A percentile compares a stretch with the other conserved stretches of the same genome.
Conservation (phyloP, 441 rosid genomes). For the Macaranga tanarius region DNA sequence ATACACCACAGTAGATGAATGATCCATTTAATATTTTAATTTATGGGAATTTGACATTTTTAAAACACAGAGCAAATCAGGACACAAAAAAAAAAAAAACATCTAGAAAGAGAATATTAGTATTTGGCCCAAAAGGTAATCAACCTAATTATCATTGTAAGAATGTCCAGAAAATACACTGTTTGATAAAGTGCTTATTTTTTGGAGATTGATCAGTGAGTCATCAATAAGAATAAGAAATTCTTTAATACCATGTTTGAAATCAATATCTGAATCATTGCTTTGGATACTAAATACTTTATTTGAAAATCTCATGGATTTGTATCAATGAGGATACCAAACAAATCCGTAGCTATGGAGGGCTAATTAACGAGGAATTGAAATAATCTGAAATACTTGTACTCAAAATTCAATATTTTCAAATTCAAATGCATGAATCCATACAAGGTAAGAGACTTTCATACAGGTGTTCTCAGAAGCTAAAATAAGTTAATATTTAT, state of each 20-base stretch:
- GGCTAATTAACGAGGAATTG: too few species aligned
- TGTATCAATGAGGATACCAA: too few species aligned
- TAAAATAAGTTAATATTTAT: neutral
- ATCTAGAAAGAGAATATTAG: neutral
- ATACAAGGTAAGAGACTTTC: neutral
- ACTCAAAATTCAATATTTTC: too few species aligned
- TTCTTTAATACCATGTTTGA: neutral
- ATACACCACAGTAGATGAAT: neutral
- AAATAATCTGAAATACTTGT: too few species aligned
- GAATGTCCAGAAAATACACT: too few species aligned
- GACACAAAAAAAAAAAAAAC: neutral
- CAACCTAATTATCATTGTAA: neutral
- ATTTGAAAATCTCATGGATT: too few species aligned
- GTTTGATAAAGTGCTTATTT: too few species aligned
- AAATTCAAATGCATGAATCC: too few species aligned
- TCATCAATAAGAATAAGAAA: neutral
- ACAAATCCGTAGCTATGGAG: too few species aligned
- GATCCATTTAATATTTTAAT: neutral
- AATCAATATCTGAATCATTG: too few species aligned
- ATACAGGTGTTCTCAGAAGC: neutral
- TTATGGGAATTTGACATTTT: neutral
- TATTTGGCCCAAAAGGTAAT: neutral
- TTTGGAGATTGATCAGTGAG: neutral
- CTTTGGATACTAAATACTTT: too few species aligned
- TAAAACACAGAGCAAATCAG: neutral